Evolutionary conservation across 2,329 filamentous ascomycete genomes (phyloP), one percentile per base, ranked within the genome.

Genomic region (Penicillium sp.): DNA sequence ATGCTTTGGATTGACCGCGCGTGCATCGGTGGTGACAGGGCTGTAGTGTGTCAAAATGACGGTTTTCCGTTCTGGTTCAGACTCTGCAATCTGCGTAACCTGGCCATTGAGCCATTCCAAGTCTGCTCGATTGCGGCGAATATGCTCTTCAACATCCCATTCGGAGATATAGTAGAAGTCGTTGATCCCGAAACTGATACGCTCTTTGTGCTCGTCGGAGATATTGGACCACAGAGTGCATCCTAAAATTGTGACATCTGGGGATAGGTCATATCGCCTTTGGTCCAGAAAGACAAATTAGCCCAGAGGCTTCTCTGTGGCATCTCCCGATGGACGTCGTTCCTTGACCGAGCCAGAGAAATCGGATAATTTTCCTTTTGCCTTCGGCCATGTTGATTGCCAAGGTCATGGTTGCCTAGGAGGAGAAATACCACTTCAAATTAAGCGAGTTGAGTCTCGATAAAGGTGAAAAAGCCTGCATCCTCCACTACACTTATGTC

Each of bases 351-450:
- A 56, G 6, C 63, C 44, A 6, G 67, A 63, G 53, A 76, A 74
- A n/a, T 59, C 47, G 14, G 55, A 40, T 2, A 76, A 33, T 18
- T 58, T 58, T 10, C 59, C 55, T 37, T 64, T 69, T 6, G 63
- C 68, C 2, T 67, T 61, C 2, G 33, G 18, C 71, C 73, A 75
- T 47, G 53, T 71, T 39, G 68, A 69, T 33, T 71, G 66, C 61
- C 82, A 85, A 0, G 83, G 75, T 65, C 85, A 65, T 87, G 84
- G 63, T 87, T 87, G 0, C 85, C 83, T 0, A 80, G 69, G 0
- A 87, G 74, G 33, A 85, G 76, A 41, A 87, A 77, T 1, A 87
- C 80, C 2, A 74, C 68, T 5, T 73, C 68, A 63, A 86, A 87
- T 6, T 78, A 71, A 1, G 40, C 35, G 2, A 87, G 77, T 62